Conservation (phyloP, 2,329 filamentous ascomycete genomes). For the Alternaria ventricosa region DNA sequence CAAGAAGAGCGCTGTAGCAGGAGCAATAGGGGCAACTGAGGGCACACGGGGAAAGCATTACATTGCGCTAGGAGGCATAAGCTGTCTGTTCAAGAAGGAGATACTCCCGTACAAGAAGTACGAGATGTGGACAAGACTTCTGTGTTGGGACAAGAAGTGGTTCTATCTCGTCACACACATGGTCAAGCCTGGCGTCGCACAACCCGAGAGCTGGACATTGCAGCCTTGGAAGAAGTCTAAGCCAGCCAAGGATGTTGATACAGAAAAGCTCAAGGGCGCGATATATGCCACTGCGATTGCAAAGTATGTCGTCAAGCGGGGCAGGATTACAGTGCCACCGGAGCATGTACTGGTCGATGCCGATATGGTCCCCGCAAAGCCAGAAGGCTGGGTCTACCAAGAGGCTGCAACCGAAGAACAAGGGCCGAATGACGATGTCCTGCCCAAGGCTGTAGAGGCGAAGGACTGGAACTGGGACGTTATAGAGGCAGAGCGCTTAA, state of each 20-base stretch:
- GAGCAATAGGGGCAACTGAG: conserved; percentile 22
- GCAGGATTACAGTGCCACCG: conserved; percentile 81
- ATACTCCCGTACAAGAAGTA: conserved; percentile 54
- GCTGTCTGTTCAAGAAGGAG: conserved; percentile 56
- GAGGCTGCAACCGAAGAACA: conserved; percentile 14
- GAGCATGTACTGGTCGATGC: conserved; percentile 75
- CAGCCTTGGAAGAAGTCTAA: conserved; percentile 54
- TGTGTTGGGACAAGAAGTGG: conserved; percentile 60
- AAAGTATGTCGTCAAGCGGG: conserved; percentile 60
- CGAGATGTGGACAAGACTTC: conserved; percentile 57
- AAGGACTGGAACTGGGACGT: conserved; percentile 65
- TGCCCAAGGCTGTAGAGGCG: conserved; percentile 43
- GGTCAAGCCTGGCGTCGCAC: conserved; percentile 53
- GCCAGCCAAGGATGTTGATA: conserved; percentile 29
- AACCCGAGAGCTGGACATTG: conserved; percentile 51
- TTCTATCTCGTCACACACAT: conserved; percentile 57
- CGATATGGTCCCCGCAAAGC: conserved; percentile 75
- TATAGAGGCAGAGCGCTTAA: conserved; percentile 63
- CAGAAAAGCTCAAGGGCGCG: conserved; percentile 49
- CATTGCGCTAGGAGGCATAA: conserved; percentile 56
- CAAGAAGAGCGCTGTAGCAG: conserved; percentile 23
- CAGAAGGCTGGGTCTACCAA: conserved; percentile 60
- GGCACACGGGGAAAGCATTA: conserved; percentile 35
- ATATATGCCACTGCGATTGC: conserved; percentile 59
- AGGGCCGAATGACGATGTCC: conserved; percentile 15